Evolutionary conservation across 179 eudicot genomes (phyloP).

Genomic region (Spinacia oleracea): DNA sequence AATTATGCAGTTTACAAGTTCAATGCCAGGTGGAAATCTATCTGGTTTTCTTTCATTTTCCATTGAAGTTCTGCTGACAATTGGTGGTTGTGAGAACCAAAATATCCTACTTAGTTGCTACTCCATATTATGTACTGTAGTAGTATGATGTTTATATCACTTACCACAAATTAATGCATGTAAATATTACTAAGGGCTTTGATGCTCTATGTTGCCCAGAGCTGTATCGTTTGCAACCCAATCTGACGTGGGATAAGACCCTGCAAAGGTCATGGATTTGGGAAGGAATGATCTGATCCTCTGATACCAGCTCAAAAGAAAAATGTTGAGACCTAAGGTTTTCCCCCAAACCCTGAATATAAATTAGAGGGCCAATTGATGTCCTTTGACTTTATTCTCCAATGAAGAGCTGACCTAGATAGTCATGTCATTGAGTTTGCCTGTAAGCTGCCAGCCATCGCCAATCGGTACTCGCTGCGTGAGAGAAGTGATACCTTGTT

Average conservation of each 20-base stretch:
- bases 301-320: neutral
- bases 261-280: neutral
- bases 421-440: neutral
- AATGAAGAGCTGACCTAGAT: neutral
- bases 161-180: neutral
- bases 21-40: slow-evolving; percentile 46
- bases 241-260: neutral
- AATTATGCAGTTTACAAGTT: slow-evolving; percentile 59
- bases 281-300: neutral
- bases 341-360: neutral
- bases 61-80: neutral
- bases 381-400: neutral
- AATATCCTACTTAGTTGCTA: neutral
- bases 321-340: too few species aligned
- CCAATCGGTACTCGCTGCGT: neutral
- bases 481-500: neutral
- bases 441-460: neutral
- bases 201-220: neutral
- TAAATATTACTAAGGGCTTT: neutral
- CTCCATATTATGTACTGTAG: neutral
- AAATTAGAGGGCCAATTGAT: neutral
- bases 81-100: neutral
- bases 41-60: neutral
- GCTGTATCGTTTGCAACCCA: neutral
- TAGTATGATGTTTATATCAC: neutral